A percentile compares a stretch with the other conserved stretches of the same genome.
phyloP scores from a whole-genome alignment of 768 basidiomycete genomes.

The Psilocybe cyanescens region DNA sequence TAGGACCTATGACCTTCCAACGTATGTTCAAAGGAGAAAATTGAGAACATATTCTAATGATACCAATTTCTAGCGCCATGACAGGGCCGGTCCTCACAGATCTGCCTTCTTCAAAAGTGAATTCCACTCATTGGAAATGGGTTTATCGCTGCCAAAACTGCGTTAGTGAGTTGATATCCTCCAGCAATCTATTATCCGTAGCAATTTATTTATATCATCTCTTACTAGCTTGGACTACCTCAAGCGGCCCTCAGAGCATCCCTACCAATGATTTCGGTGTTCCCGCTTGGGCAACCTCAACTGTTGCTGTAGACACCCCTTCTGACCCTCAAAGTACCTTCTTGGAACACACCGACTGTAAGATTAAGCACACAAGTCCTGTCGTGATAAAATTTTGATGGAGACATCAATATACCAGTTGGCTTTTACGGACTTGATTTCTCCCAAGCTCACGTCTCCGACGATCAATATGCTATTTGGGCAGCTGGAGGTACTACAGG shows the following conservation, averaged over 20 bases:
- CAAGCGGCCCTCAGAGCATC: conserved; percentile 40
- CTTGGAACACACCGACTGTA: conserved; percentile 63
- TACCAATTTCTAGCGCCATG: conserved; percentile 36
- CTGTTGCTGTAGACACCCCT: conserved; percentile 48
- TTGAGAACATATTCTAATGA: neutral
- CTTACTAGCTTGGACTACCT: conserved; percentile 39
- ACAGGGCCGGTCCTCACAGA: conserved; percentile 56
- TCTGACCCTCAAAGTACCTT: conserved; percentile 55
- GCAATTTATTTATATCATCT: neutral
- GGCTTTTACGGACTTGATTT: conserved; percentile 62
- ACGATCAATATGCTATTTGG: conserved; percentile 50
- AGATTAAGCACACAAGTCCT: conserved; percentile 16
- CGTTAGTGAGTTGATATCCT: conserved; percentile 43
- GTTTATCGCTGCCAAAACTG: conserved; percentile 72
- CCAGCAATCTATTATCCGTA: neutral
- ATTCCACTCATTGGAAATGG: conserved; percentile 70
- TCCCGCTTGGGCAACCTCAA: conserved; percentile 56
- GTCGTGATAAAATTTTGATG: neutral
- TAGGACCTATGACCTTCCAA: conserved; percentile 56
- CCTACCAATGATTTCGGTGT: conserved; percentile 38
- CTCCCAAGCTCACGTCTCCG: conserved; percentile 48
- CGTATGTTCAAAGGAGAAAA: conserved; percentile 33
- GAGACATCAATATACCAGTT: conserved; percentile 34
- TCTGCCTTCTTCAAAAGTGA: conserved; percentile 52
- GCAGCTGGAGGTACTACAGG: conserved; percentile 51